Evolutionary conservation across 2,329 filamentous ascomycete species (phyloP).

Genomic region (Fusarium sp.): DNA sequence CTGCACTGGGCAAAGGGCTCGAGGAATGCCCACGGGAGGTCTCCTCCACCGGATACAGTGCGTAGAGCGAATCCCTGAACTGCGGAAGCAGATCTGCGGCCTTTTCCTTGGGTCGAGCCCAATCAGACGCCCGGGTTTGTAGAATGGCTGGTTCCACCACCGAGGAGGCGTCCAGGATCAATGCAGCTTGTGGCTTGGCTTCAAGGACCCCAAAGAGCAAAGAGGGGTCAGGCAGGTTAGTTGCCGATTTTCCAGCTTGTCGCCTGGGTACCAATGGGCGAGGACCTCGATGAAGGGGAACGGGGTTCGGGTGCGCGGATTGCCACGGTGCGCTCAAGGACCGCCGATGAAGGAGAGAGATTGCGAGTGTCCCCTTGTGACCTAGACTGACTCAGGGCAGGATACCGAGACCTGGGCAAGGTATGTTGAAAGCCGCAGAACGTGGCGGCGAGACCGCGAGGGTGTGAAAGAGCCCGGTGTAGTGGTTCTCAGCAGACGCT

Average conservation of each 20-base stretch:
- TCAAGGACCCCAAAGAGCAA: constrained; percentile 44
- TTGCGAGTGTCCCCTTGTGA: constrained; percentile 46
- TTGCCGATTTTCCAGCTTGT: constrained; percentile 47
- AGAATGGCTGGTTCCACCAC: constrained; percentile 41
- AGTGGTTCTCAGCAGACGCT: constrained; percentile 48
- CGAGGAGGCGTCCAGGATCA: constrained; percentile 43
- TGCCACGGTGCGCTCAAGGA: constrained; percentile 36
- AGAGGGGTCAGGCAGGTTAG: constrained; percentile 44
- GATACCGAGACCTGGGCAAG: constrained; percentile 39
- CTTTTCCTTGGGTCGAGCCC: constrained; percentile 42
- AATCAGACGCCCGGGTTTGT: constrained; percentile 40
- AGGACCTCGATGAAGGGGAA: constrained; percentile 41
- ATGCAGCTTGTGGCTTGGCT: constrained; percentile 46
- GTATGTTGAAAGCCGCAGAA: constrained; percentile 43
- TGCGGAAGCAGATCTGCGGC: constrained; percentile 48
- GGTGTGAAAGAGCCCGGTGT: constrained; percentile 47
- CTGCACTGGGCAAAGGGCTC: constrained; percentile 34
- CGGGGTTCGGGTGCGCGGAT: constrained; percentile 44
- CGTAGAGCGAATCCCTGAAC: constrained; percentile 36
- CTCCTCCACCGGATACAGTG: constrained; percentile 41
- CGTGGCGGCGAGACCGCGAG: constrained; percentile 46
- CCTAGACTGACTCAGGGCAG: constrained; percentile 44
- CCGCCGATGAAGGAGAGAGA: constrained; percentile 38
- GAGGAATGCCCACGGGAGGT: constrained; percentile 42
- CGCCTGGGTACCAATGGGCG: constrained; percentile 40